phyloP scores from a whole-genome alignment of 768 basidiomycete species.

The Lyophyllum shimeji region DNA sequence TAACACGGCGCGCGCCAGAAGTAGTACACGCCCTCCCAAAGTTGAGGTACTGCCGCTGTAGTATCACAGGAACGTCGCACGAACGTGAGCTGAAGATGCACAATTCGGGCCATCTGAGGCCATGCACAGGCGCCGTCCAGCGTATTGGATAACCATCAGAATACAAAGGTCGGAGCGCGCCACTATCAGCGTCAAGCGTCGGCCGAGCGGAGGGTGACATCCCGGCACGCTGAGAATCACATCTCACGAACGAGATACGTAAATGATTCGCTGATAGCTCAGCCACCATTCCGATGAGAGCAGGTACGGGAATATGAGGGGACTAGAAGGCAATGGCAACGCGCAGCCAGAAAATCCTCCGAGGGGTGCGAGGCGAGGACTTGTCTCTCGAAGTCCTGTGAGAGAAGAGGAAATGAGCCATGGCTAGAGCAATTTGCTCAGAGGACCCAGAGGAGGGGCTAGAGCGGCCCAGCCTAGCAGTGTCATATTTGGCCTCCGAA shows the following conservation, averaged over 20 bases:
- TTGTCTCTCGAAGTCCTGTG: not conserved
- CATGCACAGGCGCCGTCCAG: not conserved
- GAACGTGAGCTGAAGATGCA: slow-evolving; percentile 3
- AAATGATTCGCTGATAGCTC: not conserved
- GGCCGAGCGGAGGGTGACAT: not conserved
- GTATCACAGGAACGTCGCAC: not conserved
- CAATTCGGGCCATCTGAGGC: not conserved
- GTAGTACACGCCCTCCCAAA: not conserved
- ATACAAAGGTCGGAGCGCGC: not conserved
- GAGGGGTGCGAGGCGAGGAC: not conserved
- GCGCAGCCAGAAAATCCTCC: not conserved
- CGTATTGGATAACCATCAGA: not conserved
- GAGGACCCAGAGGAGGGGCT: not conserved
- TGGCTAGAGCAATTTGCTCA: not conserved
- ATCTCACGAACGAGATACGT: not conserved
- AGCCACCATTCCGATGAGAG: not conserved
- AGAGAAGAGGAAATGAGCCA: not conserved
- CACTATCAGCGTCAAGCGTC: not conserved
- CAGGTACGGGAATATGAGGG: not conserved
- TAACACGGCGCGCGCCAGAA: not conserved
- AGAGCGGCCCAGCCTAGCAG: not conserved
- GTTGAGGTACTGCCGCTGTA: not conserved
- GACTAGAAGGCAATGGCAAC: not conserved
- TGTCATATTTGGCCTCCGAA: not conserved
- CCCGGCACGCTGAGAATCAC: not conserved